These are phyloP conservation scores for Lasiosphaeria miniovina DNA, from an alignment of 495 filamentous ascomycete species.

Conservation along the genomic window DNA sequence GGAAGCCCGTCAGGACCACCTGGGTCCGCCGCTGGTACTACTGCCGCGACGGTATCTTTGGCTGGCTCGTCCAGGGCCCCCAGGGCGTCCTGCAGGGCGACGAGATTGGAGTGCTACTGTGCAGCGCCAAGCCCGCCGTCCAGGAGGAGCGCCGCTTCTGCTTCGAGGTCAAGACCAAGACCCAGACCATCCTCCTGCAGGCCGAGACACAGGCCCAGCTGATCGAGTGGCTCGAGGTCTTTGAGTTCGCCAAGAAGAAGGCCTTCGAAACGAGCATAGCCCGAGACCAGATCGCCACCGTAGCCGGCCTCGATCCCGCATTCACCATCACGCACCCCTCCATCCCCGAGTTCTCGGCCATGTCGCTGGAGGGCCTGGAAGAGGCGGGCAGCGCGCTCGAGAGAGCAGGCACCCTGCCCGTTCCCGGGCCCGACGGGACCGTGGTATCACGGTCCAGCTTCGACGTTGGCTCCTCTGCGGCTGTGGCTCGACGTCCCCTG, in stretches of 20 bases:
- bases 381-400: conserved; percentile 46
- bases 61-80: conserved; percentile 84
- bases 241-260: conserved; percentile 89
- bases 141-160: conserved; percentile 94
- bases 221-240: conserved; percentile 86
- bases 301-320: conserved; percentile 70
- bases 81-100: conserved; percentile 94
- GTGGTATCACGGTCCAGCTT: conserved; percentile 63
- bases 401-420: conserved; percentile 60
- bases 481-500: conserved; percentile 44
- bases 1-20: conserved; percentile 80
- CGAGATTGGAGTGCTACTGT: conserved; percentile 91
- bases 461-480: conserved; percentile 55
- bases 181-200: conserved; percentile 82
- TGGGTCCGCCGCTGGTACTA: conserved; percentile 96
- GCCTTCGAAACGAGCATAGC: conserved; percentile 76
- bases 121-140: conserved; percentile 83
- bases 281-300: conserved; percentile 52
- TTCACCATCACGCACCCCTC: conserved; percentile 89
- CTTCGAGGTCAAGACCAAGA: conserved; percentile 98
- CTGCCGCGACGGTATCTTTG: conserved; percentile 91
- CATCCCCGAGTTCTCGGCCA: conserved; percentile 84
- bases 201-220: conserved; percentile 88
- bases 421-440: conserved; percentile 60
- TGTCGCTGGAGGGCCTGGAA: conserved; percentile 64